Base-by-base conservation (phyloP, 805 yeast genomes). In the Yarrowia keelungensis region DNA sequence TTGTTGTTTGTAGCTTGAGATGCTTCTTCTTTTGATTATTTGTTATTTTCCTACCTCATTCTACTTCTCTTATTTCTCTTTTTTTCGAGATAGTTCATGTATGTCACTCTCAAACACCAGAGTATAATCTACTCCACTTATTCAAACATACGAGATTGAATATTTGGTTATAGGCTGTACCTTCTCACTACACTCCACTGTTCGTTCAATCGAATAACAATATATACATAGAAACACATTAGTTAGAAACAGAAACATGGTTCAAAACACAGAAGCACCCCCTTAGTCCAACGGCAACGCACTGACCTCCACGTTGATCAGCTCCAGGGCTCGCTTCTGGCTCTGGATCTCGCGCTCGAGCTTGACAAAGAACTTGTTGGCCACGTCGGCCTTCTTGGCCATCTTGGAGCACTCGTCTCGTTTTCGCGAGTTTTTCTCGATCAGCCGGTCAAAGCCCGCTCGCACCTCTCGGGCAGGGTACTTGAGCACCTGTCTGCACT, bases 401-500 rank as follows among this genome's bases (percentile, higher is more conserved):
- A 83, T 81, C 11, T 77, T 78, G 69, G 85, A 82, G 50, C 87
- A 78, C 70, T 84, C 85, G 66, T 85, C 85, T 75, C 89, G 87
- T 75, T 86, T 85, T 3, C 82, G 77, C 15, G 84, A 82, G 69
- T 87, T 84, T 72, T 84, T 83, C 71, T 90, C 95, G 47, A 91
- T 82, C 58, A 85, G 78, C 0, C 87, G 80, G 73, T 90, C 93
- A 78, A 90, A 85, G 56, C 86, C 85, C 53, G 85, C 84, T 72
- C 89, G 85, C 5, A 95, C 91, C 74, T 92, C 97, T 72, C 92
- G 87, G 0, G 91, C 84, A 7, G 98, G 98, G 74, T 83, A 88
- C 74, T 85, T 86, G 73, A 95, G 81, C 1, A 95, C 97, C 73
- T 87, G 87, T 38, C 95, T 83, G 69, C 92, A 90, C 75, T 94